Evolutionary conservation across 768 basidiomycete genomes (phyloP), one percentile per base, ranked within the genome.

Genomic region (Neoboletus brunneissimus): DNA sequence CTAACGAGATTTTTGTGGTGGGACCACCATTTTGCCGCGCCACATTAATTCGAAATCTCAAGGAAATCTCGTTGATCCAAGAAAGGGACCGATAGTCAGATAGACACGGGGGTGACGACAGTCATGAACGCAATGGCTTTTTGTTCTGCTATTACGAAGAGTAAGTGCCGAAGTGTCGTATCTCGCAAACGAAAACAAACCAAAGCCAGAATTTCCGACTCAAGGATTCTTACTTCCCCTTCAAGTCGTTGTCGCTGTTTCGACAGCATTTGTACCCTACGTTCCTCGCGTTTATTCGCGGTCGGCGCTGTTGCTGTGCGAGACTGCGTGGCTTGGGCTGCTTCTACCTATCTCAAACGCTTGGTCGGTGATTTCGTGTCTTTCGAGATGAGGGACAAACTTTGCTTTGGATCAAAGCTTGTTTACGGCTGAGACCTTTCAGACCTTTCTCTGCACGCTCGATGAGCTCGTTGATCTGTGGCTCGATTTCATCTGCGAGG

Each of bases 401-500:
- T 78, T 90, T 90, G 22, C 79, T 76, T 65, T 86, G 81, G 41
- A 90, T 71, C 46, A 78, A 65, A 46, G 73, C 77, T 59, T 88
- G 86, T 65, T 82, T 83, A 75, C 86, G 87, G 60, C 79, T 73
- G 52, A 92, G 70, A 10, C 75, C 66, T 29, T 80, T 77, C 34
- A 91, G 70, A 2, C 88, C 89, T 63, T 82, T 83, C 64, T 90
- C 86, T 0, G 89, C 85, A 23, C 82, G 80, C 53, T 83, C 78
- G 20, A 91, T 79, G 16, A 93, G 81, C 60, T 92, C 89, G 45
- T 78, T 82, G 20, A 93, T 86, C 31, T 87, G 83, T 18, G 91
- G 91, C 57, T 92, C 90, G 11, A 93, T 83, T 67, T 91, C 90
- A 51, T 89, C 87, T 1, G 82, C 85, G 40, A 92, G 76, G 42